Evolutionary conservation across 805 yeast species (phyloP), one percentile per base, ranked within the genome.

Genomic region (Wickerhamiella parazyma): DNA sequence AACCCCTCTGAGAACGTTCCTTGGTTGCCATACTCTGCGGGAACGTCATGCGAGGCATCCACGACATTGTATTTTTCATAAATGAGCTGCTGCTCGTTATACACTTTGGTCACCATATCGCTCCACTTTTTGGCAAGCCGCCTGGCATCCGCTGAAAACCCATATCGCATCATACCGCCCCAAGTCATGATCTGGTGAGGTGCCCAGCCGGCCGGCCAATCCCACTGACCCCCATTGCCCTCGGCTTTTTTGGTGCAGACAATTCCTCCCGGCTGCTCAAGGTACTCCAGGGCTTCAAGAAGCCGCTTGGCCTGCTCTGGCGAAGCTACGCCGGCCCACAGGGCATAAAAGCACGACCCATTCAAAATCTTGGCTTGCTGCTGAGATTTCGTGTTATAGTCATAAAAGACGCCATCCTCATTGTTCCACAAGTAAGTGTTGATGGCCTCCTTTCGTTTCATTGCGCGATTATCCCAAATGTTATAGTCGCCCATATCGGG

Each of bases 131-230:
- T 82, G 1, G 79, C 77, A 45, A 89, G 63, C 48, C 97, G 65
- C 45, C 78, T 68, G 1, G 89, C 78, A 14, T 73, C 73, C 3
- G 69, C 74, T 3, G 59, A 60, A 56, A 69, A 82, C 0, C 87
- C 91, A 58, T 89, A 91, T 42, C 76, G 72, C 22, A 60, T 53
- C 26, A 89, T 67, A 0, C 96, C 97, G 36, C 72, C 73, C 98
- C 98, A 89, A 1, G 94, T 89, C 44, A 89, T 60, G 14, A 89
- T 83, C 62, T 89, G 98, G 59, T 91, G 97, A 3, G 98, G 97
- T 0, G 97, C 95, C 98, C 98, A 89, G 1, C 97, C 97, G 56
- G 67, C 84, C 2, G 98, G 98, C 60, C 80, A 91, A 60, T 89
- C 98, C 98, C 98, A 89, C 63, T 89, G 98, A 60, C 97, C 70